phyloP scores from a whole-genome alignment of 1,139 yeast genomes.

The Tardiomyces digboiensis region DNA sequence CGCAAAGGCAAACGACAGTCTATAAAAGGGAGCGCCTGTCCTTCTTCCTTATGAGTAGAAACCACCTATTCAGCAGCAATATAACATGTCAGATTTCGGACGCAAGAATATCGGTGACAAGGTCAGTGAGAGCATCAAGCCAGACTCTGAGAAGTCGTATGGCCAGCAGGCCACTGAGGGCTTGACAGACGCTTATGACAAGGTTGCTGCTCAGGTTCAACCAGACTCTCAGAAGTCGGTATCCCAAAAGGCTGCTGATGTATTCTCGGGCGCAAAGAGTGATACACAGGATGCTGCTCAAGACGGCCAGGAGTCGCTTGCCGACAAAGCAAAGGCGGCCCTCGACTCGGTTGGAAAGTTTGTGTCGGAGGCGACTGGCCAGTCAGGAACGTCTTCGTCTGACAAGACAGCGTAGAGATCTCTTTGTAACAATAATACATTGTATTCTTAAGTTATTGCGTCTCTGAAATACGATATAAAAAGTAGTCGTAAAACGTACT shows the following conservation, averaged over 20 bases:
- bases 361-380: neutral
- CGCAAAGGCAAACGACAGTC: too few species aligned
- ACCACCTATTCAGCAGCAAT: too few species aligned
- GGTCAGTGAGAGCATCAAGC: slow-evolving; percentile 55
- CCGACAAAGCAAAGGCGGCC: slow-evolving; percentile 12
- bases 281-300: slow-evolving; percentile 23
- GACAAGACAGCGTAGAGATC: neutral
- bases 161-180: slow-evolving; percentile 62
- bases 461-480: too few species aligned
- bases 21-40: too few species aligned
- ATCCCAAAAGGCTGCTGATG: slow-evolving; percentile 59
- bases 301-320: slow-evolving; percentile 9
- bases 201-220: slow-evolving; percentile 44
- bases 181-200: slow-evolving; percentile 58
- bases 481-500: too few species aligned
- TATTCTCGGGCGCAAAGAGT: slow-evolving; percentile 35
- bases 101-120: slow-evolving; percentile 46
- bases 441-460: too few species aligned
- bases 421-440: too few species aligned
- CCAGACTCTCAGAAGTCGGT: slow-evolving; percentile 62
- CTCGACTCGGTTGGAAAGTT: slow-evolving; percentile 9
- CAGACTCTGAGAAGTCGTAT: slow-evolving; percentile 60
- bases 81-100: slow-evolving; percentile 15
- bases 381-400: neutral
- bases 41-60: too few species aligned